These are phyloP conservation scores for Peltaster fructicola DNA, from an alignment of 2,329 filamentous ascomycete species.

Conservation along the genomic window DNA sequence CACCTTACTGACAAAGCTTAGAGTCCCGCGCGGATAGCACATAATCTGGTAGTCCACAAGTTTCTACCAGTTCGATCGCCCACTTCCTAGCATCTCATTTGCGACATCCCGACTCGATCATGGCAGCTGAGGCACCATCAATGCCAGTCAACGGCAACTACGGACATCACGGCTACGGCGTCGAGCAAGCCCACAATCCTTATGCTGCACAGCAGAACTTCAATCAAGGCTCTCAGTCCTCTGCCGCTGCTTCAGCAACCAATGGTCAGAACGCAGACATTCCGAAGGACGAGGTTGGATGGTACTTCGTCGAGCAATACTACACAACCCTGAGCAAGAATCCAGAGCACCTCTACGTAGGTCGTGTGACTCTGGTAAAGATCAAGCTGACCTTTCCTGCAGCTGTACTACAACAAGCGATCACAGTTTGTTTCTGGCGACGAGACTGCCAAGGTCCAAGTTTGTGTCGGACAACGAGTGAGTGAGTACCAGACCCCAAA, in stretches of 20 bases:
- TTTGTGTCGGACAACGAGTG: conserved; percentile 78
- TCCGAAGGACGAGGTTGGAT: conserved; percentile 86
- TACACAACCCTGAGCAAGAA: conserved; percentile 93
- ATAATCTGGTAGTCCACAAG: no score
- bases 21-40: no score
- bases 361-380: conserved; percentile 8
- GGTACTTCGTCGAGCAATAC: conserved; percentile 99
- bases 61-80: no score
- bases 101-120: no score
- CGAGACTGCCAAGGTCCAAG: conserved; percentile 74
- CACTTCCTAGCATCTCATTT: background rate
- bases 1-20: no score
- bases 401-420: conserved; percentile 88
- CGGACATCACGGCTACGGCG: conserved; percentile 23
- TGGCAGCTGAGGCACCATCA: conserved; percentile 23
- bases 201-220: conserved; percentile 12
- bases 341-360: conserved; percentile 72
- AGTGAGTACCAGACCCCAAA: conserved; percentile 18
- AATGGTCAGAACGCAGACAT: conserved; percentile 23
- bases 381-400: conserved; percentile 2
- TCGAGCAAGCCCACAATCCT: conserved; percentile 19
- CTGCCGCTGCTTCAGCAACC: conserved; percentile 9
- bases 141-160: conserved; percentile 33
- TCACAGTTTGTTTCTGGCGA: conserved; percentile 88
- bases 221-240: conserved; percentile 10